phyloP scores from a whole-genome alignment of 345 rosid genomes.

The Trapa incisa region DNA sequence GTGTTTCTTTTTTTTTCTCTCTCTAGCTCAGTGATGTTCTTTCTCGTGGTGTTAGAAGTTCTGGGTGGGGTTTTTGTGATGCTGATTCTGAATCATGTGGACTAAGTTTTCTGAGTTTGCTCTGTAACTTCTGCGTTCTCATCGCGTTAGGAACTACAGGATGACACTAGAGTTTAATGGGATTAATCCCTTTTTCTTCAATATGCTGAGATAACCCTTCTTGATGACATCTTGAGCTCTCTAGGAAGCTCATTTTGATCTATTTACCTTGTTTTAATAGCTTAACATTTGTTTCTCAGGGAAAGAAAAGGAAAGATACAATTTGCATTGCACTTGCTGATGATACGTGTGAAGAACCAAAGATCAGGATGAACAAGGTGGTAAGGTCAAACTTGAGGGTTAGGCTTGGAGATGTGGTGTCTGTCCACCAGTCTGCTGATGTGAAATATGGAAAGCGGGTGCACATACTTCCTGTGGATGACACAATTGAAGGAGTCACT shows the following conservation, averaged over 20 bases:
- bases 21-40: no score
- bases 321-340: constrained; percentile 81
- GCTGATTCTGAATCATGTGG: no score
- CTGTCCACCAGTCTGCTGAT: constrained; percentile 14
- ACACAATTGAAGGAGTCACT: constrained; percentile 80
- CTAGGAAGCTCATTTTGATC: neutral
- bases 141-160: no score
- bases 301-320: constrained; percentile 77
- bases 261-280: no score
- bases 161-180: no score
- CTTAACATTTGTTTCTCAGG: constrained; percentile 24
- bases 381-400: constrained; percentile 83
- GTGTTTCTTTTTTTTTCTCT: no score
- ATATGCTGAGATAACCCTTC: no score
- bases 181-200: neutral
- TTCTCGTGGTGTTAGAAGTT: no score
- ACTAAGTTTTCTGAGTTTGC: no score
- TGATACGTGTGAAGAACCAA: constrained; percentile 65
- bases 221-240: neutral
- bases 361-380: constrained; percentile 81
- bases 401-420: constrained; percentile 78
- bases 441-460: constrained; percentile 91
- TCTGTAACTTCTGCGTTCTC: no score
- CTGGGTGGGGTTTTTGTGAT: no score
- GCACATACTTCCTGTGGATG: constrained; percentile 86